Base-by-base conservation (phyloP, 2,329 filamentous ascomycete genomes). In the Pestalotiopsis sp. region DNA sequence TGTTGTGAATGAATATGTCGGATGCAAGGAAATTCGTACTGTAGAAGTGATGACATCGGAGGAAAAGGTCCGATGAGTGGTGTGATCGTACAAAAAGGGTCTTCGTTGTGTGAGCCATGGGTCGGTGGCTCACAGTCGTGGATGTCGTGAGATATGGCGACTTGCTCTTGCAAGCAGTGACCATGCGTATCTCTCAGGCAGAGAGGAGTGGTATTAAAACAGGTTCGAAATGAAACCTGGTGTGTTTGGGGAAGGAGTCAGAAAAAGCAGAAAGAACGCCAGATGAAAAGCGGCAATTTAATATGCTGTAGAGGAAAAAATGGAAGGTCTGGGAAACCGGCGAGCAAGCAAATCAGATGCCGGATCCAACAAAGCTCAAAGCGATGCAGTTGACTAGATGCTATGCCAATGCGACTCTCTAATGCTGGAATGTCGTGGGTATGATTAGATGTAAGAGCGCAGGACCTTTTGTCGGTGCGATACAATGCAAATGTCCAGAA, bases 331-430 rank as follows among this genome's bases (percentile, higher is more conserved):
- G 69, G 68, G 31, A 36, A 69, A 70, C 69, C 69, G 63, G 64
- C 67, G 68, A 75, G 71, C 71, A 70, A 66, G 70, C 70, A 70
- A 67, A 73, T 73, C 66, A 73, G 74, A 77, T 77, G 70, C 74
- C 73, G 69, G 73, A 77, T 77, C 76, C 75, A 77, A 76, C 72
- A 70, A 68, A 74, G 71, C 71, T 71, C 71, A 69, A 71, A 72
- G 73, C 73, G 72, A 76, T 77, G 76, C 73, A 74, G 72, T 71
- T 71, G 67, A 70, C 73, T 72, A 72, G 71, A 74, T 75, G 72
- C 72, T 77, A 76, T 77, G 76, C 75, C 72, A 75, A 77, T 77
- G 74, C 73, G 69, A 75, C 66, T 63, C 71, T 76, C 75, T 75
- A 75, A 75, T 74, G 74, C 71, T 73, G 73, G 73, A 71, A 52